Evolutionary conservation across 352 stramenopile genomes (phyloP), one percentile per base, ranked within the genome.

Genomic region (Phytophthora syringae): DNA sequence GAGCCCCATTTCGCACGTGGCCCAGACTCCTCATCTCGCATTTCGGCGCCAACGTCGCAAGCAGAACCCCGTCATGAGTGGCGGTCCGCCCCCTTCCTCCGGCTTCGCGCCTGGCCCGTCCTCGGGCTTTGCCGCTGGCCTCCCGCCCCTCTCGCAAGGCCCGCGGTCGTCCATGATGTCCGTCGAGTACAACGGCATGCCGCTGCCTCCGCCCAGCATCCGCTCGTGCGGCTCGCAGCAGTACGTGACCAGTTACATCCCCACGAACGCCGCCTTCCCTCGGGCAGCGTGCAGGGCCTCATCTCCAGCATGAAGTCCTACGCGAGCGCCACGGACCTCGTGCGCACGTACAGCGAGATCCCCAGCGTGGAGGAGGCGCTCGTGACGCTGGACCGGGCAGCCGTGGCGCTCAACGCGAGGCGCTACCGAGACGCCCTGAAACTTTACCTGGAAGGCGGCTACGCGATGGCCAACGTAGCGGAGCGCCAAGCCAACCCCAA

Each of bases 221-320:
- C 84, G 83, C 39, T 92, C 82, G 1, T 90, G 81, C 60, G 86
- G 86, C 28, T 92, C 86, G 45, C 82, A 91, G 64, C 64, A 86
- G 40, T 93, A 92, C 66, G 74, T 88, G 9, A 88, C 86, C 16
- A 93, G 80, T 56, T 90, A 81, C 63, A 93, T 93, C 57, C 81
- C 78, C 11, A 94, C 84, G 2, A 80, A 64, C 36, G 76, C 77
- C 6, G 57, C 82, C n/a, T 94, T 87, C 64, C 67, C 68, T 20
- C 82, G 0, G 67, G 54, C 22, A 92, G 79, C 49, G 75, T 93
- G n/a, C 73, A 89, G 18, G 82, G 86, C 59, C 73, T 92, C 45
- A 91, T 94, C 48, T 84, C 63, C n/a, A 91, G 82, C 32, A 92
- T 90, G 80, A 84, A 82, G 58, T 88, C 84, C 22, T 93, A 91